Percentiles rank a stretch among this genome's conserved stretches.
Conservation (phyloP, 2,329 filamentous ascomycete species). For the Fusarium temperatum region DNA sequence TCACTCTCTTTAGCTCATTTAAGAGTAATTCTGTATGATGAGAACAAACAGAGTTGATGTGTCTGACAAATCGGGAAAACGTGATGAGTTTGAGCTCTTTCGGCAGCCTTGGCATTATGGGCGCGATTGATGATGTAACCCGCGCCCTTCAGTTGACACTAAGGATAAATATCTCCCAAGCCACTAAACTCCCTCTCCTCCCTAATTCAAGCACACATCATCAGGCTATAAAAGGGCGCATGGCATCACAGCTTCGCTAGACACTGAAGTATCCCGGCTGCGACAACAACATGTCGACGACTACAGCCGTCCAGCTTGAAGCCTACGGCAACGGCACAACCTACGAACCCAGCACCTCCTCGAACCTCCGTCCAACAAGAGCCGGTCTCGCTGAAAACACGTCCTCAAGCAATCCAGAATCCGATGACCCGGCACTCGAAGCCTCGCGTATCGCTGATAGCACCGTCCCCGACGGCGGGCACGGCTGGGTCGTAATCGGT, state of each 20-base stretch:
- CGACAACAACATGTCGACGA: slow-evolving; percentile 19
- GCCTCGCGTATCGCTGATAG: slow-evolving; percentile 35
- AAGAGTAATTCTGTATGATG: accelerated
- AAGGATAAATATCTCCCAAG: not conserved
- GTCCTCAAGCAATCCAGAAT: not conserved
- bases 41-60: accelerated
- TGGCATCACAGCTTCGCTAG: not conserved
- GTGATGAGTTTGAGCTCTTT: accelerated
- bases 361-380: slow-evolving; percentile 17
- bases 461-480: slow-evolving; percentile 41
- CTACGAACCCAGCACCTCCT: not conserved
- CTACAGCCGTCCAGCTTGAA: slow-evolving; percentile 24
- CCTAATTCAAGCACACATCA: not conserved
- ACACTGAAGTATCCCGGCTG: not conserved
- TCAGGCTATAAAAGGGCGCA: not conserved
- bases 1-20: accelerated
- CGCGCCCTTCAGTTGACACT: slow-evolving; percentile 24
- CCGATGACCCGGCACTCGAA: slow-evolving; percentile 32
- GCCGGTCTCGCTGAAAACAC: not conserved
- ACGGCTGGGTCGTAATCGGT: slow-evolving; percentile 41
- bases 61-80: too few species aligned
- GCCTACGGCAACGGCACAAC: slow-evolving; percentile 6
- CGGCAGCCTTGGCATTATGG: not conserved
- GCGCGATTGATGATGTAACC: slow-evolving; percentile 6
- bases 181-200: not conserved